Base-by-base conservation (phyloP, 1,139 yeast genomes). In the Taphrina flavorubra region DNA sequence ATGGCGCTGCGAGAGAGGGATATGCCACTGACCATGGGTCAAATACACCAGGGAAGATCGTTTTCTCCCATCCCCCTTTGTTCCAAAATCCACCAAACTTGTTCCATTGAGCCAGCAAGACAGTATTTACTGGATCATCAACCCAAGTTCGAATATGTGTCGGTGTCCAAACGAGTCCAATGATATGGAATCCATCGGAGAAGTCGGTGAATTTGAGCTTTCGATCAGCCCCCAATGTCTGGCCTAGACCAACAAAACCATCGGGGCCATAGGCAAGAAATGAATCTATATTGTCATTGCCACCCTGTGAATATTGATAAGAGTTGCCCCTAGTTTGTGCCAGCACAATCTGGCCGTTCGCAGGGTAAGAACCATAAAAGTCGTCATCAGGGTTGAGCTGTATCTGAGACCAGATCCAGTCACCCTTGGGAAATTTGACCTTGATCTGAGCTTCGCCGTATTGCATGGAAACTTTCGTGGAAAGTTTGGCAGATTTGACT, bases 341-440 rank as follows among this genome's bases (percentile, higher is more conserved):
- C 37, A 71, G 64, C 36, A 70, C 72, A 47, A 71, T 71, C 49
- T 71, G 72, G 20, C 73, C 73, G 13, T 71, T 69, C 18, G 72
- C 71, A 4, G 73, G 73, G 71, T 71, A 71, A 7, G 66, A 46
- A 36, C 73, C 73, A 40, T 71, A 71, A 34, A 49, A 68, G 31
- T 51, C 44, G n/a, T 70, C 59, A 1, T 55, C 61, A 31, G 73
- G 73, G 55, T 70, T 62, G 69, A 71, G 68, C 70, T 70, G 70
- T 42, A 71, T 65, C 13, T 72, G 72, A 8, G 73, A 72, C 71
- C 72, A 71, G 34, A 71, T 20, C 73, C 73, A 71, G 65, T 71
- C 72, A 7, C 73, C 73, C 16, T 51, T 55, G 14, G 73, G 72
- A 56, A 71, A 51, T 49, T 65, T 63, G 31, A 72, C 72, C 31